Evolutionary conservation across 768 basidiomycete genomes (phyloP), one percentile per base, ranked within the genome.

Genomic region (Boletus subparvulus): DNA sequence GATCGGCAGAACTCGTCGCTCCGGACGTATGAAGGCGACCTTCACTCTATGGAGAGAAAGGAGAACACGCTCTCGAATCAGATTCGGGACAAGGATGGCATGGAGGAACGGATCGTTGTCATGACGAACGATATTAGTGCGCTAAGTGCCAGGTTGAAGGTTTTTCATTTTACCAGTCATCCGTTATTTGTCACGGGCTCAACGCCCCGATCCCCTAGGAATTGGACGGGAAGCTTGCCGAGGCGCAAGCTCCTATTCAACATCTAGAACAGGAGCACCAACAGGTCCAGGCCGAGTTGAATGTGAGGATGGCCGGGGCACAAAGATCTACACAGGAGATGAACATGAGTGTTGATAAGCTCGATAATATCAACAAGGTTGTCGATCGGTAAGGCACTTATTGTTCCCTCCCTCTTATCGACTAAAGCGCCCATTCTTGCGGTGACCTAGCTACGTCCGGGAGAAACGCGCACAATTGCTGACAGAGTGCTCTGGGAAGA

Each of bases 171-270:
- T 19, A 8, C 14, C 7, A 42, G 28, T 43, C 12, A 26, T 32
- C 12, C 14, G 17, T 14, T 19, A 14, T 26, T 30, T 21, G 30
- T 28, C 37, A 35, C 17, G 10, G 12, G 40, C 54, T 65, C 36
- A 54, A 19, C 39, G 19, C 41, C 43, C 37, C 37, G 6, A 41
- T 41, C 21, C 12, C 52, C 3, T 62, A 93, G 91, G 86, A 83
- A 45, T 67, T 87, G 24, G 89, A 92, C 36, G 69, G 61, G 3
- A 83, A 79, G 64, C 83, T 90, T 41, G 65, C 74, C 12, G 82
- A 84, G 51, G 83, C 84, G 17, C 80, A 85, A 60, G 81, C 75
- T 2, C 89, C 89, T 1, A 87, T 91, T 36, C 79, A 85, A 44
- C 74, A 74, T 17, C 77, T 92, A 43, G 83, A 89, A 55, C 74